Conservation (phyloP, 106 monocot species). For the Acanthochlamys bracteata region DNA sequence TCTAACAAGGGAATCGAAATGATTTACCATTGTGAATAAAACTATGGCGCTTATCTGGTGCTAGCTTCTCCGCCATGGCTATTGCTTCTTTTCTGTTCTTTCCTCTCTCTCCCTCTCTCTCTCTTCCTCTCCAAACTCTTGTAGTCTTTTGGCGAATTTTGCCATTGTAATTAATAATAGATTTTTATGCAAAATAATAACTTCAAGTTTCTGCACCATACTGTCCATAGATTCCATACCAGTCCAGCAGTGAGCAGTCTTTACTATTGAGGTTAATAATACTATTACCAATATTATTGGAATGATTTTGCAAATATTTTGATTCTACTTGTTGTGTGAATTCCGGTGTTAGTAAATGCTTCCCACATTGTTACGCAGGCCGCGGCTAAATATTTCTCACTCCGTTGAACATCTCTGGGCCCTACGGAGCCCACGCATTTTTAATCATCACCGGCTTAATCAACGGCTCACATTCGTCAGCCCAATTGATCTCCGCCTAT, state of each 20-base stretch:
- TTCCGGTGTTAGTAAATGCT: slow-evolving; percentile 3
- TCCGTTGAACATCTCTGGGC: slow-evolving; percentile 13
- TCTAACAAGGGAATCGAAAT: too few relatives aligned
- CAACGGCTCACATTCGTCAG: slow-evolving; percentile 12
- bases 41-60: slow-evolving; percentile 39
- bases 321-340: too few relatives aligned
- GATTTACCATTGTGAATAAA: slow-evolving; percentile 33
- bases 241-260: too few relatives aligned
- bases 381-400: slow-evolving; percentile 15
- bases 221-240: too few relatives aligned
- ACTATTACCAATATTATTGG: too few relatives aligned
- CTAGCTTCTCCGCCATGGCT: slow-evolving; percentile 52
- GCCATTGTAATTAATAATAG: too few relatives aligned
- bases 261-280: too few relatives aligned
- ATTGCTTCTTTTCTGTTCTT: neutral
- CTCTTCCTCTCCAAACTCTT: too few relatives aligned
- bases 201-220: too few relatives aligned
- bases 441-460: slow-evolving; percentile 32
- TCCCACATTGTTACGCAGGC: neutral
- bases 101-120: neutral
- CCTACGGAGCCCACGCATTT: slow-evolving; percentile 40
- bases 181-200: too few relatives aligned
- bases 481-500: slow-evolving; percentile 50
- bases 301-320: too few relatives aligned
- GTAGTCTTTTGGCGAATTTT: too few relatives aligned